Base-by-base conservation (phyloP, 2,329 filamentous ascomycete genomes). In the Phyllosticta citrichinensis region DNA sequence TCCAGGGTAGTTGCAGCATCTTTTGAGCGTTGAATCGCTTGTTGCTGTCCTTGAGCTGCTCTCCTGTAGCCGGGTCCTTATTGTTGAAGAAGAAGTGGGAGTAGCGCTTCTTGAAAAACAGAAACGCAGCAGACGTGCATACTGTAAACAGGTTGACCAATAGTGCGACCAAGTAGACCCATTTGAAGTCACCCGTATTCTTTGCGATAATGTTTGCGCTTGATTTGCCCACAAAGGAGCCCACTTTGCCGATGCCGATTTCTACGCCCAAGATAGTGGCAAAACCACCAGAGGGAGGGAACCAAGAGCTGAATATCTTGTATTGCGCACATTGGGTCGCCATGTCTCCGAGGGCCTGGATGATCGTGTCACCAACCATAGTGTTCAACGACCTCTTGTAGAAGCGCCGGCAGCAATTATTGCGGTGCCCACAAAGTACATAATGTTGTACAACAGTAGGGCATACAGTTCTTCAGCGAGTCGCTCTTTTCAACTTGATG, bases 121-220 rank as follows among this genome's bases (percentile, higher is more conserved):
- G 84, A 68, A 85, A 86, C 10, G 74, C 69, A 0, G 77, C 58
- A 0, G 82, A 84, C 1, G 78, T 75, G 0, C 78, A 66, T 59
- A 86, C 86, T 9, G 83, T 85, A 63, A 86, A 86, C 2, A 86
- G 62, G 62, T 86, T 85, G 80, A 86, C 85, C 65, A 83, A 82
- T 0, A 86, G 82, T 0, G 80, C 77, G 10, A 79, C 79, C 83
- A 83, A 86, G 66, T 80, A 86, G 0, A 81, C 81, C 81, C 83
- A 86, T 58, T 79, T 79, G 54, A 86, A 86, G 65, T 86, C 77
- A 0, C 83, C 82, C 0, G 80, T 81, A 12, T 79, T 80, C 64
- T 80, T 76, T 0, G 82, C 77, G 25, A 85, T 85, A 22, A 84
- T 74, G 54, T 86, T 86, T 2, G 83, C 82, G 0, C 82, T 82